phyloP scores from a whole-genome alignment of 1,284 basidiomycete species.

The Ceratobasidium sp. region DNA sequence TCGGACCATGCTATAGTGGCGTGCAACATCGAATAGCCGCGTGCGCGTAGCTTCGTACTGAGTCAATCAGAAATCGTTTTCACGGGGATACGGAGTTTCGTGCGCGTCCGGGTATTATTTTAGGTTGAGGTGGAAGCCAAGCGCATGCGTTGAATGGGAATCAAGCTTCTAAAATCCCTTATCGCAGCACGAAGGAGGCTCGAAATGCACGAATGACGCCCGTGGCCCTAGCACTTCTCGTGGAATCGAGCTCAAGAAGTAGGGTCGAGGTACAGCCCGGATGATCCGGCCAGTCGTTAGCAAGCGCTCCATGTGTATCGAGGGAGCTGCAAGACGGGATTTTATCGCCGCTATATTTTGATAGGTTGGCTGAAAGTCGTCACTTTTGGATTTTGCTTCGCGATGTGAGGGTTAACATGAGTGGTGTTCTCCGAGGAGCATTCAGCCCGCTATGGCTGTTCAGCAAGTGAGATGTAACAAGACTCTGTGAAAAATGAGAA shows the following conservation, averaged over 20 bases:
- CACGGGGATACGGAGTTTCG: no score
- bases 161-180: no score
- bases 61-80: no score
- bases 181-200: no score
- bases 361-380: background rate
- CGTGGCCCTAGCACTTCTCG: background rate
- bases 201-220: no score
- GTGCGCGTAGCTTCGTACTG: no score
- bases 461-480: background rate
- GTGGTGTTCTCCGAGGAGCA: background rate
- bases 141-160: no score
- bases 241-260: background rate
- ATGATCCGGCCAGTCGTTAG: background rate
- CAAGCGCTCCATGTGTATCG: constrained; percentile 1
- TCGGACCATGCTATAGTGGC: no score
- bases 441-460: constrained; percentile 6
- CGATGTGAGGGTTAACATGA: background rate
- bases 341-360: no score
- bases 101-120: no score
- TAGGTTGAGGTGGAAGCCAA: no score
- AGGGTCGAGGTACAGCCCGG: background rate
- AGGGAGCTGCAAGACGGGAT: background rate
- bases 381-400: background rate
- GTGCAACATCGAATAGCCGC: no score
- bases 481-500: background rate